Percentiles rank a stretch among this genome's conserved stretches.
These are phyloP conservation scores for Schoenoplectus tabernaemontani DNA, from an alignment of 202 grass and related monocot species.

Conservation along the genomic window DNA sequence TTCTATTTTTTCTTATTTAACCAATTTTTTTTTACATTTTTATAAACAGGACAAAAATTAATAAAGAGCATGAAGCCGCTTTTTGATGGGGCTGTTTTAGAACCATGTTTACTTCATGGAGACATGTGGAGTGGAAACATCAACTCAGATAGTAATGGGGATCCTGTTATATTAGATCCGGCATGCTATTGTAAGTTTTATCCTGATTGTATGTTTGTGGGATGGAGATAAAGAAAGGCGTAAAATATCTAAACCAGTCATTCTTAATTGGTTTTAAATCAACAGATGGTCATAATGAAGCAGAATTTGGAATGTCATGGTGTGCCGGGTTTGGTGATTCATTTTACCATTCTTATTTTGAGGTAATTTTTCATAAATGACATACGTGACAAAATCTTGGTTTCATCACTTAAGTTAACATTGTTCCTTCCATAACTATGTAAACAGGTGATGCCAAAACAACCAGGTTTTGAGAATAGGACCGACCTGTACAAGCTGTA, in stretches of 20 bases:
- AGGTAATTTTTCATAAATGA: slow-evolving; percentile 29
- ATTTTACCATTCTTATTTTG: slow-evolving; percentile 65
- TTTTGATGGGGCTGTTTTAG: slow-evolving; percentile 51
- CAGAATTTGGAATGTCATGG: slow-evolving; percentile 90
- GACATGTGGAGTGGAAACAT: slow-evolving; percentile 82
- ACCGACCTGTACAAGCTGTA: slow-evolving; percentile 63
- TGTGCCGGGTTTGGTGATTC: slow-evolving; percentile 59
- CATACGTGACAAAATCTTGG: not conserved
- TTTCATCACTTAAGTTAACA: not conserved
- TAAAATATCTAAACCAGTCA: not conserved
- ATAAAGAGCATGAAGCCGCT: slow-evolving; percentile 45
- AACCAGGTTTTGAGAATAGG: slow-evolving; percentile 61
- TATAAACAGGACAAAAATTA: slow-evolving; percentile 44
- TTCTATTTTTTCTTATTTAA: not conserved
- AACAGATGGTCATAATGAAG: slow-evolving; percentile 70
- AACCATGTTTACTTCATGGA: slow-evolving; percentile 83
- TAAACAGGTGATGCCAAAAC: slow-evolving; percentile 66
- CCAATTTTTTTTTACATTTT: not conserved
- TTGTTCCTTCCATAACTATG: not conserved
- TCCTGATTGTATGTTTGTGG: not conserved
- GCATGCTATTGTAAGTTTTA: slow-evolving; percentile 54
- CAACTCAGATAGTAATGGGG: slow-evolving; percentile 44
- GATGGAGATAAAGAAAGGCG: not conserved
- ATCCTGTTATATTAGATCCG: slow-evolving; percentile 79
- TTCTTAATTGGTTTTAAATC: not conserved